Base-by-base conservation (phyloP, 306 rosid species). In the Boehmeria nivea region DNA sequence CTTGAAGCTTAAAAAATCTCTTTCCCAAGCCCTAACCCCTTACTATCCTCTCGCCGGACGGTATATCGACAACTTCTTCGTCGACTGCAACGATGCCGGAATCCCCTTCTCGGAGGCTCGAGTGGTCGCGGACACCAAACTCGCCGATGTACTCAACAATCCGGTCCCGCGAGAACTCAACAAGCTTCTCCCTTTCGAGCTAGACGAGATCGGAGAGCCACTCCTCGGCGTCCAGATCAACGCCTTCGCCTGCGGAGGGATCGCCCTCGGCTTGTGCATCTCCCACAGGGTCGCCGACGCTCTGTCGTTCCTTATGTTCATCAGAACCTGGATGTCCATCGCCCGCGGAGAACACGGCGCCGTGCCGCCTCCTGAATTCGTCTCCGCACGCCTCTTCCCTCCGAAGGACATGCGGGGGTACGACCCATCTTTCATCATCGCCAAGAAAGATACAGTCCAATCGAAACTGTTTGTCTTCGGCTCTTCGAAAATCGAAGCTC, bases 21-120 rank as follows among this genome's bases (percentile, higher is more conserved):
- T 82, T 16, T 63, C 85, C 2, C 21, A 77, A 37, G 70, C 85
- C 36, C 57, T 82, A 26, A 65, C 79, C 16, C 65, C 22, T 0
- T 67, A 77, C 56, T 85, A 77, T 66, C 85, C 83, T 1, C 66
- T 82, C 0, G 81, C 87, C 6, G 87, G 95, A 21, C 71, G 51
- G 23, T 33, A 68, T 17, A 71, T 31, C 71, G 54, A 71, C 17
- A 76, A 70, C 2, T 1, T 39, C 0, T 42, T 52, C 58, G 69
- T 78, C 45, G 66, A 76, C 7, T 82, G 84, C 49, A 60, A 72
- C 23, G 84, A 75, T 57, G 73, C 71, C 18, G 82, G 82, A 17
- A 69, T 65, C 14, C 63, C 65, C 1, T 72, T 59, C 56, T 37
- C 60, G 1, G 52, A 46, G 43, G 75, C 76, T 15, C n/a, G 8